Evolutionary conservation across 2,329 filamentous ascomycete genomes (phyloP).

Genomic region (Diaporthe aspalathi): DNA sequence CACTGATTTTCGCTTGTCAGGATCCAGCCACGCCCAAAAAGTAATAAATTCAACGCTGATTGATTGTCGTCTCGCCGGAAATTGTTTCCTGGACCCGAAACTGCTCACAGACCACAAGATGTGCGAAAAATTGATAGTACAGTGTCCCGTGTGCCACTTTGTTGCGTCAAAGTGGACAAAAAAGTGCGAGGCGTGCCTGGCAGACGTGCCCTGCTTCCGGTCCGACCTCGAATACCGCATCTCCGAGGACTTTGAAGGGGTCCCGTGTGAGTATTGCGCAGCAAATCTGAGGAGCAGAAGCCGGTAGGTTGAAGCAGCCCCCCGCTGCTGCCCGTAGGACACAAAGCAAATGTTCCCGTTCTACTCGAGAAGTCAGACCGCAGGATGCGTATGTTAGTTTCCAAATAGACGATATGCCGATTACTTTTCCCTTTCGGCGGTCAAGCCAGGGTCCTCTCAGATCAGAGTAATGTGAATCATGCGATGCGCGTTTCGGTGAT

Average conservation of each 20-base stretch:
- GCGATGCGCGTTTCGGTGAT: background rate
- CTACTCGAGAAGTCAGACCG: background rate
- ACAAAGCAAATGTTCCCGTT: background rate
- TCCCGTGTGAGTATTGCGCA: constrained; percentile 20
- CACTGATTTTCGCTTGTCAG: background rate
- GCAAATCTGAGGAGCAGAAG: too few relatives aligned
- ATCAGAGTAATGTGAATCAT: background rate
- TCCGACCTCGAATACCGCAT: background rate
- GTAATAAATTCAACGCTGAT: background rate
- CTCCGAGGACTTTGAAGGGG: background rate
- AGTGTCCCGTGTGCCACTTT: background rate
- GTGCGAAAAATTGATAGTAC: background rate
- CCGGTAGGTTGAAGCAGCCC: background rate
- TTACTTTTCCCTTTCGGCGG: background rate
- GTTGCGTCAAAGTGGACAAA: constrained; percentile 13
- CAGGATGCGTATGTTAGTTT: background rate
- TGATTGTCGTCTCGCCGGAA: too few relatives aligned
- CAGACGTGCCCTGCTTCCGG: background rate
- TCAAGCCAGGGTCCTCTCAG: background rate
- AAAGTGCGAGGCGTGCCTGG: background rate
- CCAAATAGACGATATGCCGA: too few relatives aligned
- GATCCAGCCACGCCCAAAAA: background rate
- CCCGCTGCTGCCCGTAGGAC: background rate
- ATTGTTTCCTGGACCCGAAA: background rate
- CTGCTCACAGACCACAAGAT: background rate